phyloP scores from a whole-genome alignment of 1,139 yeast genomes.

The Yamadazyma dendronema region DNA sequence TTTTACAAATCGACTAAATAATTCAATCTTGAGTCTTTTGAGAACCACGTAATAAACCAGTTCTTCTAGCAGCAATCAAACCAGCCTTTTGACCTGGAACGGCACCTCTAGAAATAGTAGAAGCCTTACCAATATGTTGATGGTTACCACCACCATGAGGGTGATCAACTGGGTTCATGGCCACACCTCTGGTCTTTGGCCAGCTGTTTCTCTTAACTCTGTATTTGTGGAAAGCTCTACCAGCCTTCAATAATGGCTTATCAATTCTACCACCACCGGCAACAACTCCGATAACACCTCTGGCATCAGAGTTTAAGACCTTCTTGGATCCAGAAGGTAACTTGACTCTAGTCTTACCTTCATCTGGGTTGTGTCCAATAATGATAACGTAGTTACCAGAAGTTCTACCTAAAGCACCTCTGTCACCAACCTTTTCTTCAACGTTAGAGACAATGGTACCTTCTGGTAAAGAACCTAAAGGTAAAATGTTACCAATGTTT shows the following conservation, averaged over 20 bases:
- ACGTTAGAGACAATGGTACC: constrained; percentile 99
- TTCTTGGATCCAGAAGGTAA: constrained; percentile 99
- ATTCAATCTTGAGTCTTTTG: constrained; percentile 78
- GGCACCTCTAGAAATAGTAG: constrained; percentile 99
- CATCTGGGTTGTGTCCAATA: constrained; percentile 99
- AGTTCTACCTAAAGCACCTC: constrained; percentile 99
- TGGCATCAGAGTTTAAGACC: constrained; percentile 89
- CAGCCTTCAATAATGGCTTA: constrained; percentile 99
- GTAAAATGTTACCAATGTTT: constrained; percentile 96
- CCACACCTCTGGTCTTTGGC: constrained; percentile 99
- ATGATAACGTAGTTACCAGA: constrained; percentile 99
- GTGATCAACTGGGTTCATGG: constrained; percentile 99
- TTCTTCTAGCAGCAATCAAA: constrained; percentile 99
- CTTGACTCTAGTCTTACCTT: constrained; percentile 98
- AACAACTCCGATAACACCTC: constrained; percentile 99
- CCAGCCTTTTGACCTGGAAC: constrained; percentile 99
- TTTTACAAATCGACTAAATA: constrained; percentile 10
- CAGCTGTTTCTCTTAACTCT: constrained; percentile 98
- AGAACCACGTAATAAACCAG: constrained; percentile 99
- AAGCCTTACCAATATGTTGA: constrained; percentile 99
- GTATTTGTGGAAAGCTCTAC: constrained; percentile 99
- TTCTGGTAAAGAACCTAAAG: constrained; percentile 97
- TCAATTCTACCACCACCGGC: constrained; percentile 99
- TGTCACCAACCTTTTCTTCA: constrained; percentile 99
- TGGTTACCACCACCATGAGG: constrained; percentile 99